These are phyloP conservation scores for Eucalyptus victrix DNA, from an alignment of 345 rosid genomes.

Conservation along the genomic window DNA sequence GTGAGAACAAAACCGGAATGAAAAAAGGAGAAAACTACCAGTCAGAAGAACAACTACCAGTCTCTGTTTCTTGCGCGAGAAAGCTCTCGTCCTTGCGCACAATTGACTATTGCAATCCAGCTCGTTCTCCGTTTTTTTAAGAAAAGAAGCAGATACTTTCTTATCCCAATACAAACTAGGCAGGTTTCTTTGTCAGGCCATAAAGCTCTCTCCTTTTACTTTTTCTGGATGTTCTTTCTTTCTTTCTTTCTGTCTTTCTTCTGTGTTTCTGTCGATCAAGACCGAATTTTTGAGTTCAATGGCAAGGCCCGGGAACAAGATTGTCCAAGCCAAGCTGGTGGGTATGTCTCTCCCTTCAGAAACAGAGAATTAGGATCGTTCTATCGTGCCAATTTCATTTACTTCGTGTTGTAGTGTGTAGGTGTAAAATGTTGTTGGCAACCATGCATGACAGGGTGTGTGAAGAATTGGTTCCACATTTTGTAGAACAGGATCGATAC, in stretches of 20 bases:
- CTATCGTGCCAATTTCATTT: not conserved
- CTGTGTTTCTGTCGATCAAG: not conserved
- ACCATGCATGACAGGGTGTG: not conserved
- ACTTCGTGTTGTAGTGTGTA: not conserved
- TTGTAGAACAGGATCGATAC: not conserved
- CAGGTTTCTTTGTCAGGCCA: not conserved
- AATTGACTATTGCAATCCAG: not conserved
- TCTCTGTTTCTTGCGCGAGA: not conserved
- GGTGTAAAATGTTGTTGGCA: not conserved
- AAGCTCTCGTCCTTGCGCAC: not conserved
- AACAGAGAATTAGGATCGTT: not conserved
- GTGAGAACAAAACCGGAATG: not conserved
- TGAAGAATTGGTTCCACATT: not conserved
- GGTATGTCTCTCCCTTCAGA: slow-evolving; percentile 11
- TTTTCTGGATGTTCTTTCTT: not conserved
- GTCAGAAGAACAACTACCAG: not conserved
- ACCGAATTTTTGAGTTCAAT: not conserved
- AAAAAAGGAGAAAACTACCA: not conserved
- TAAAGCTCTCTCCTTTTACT: not conserved
- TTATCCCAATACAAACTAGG: not conserved
- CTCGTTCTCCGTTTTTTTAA: not conserved
- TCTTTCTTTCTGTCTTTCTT: not conserved
- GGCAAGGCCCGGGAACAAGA: slow-evolving; percentile 38
- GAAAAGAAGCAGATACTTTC: not conserved
- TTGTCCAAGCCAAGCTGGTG: slow-evolving; percentile 75